These are phyloP conservation scores for Bipolaris zeicola DNA, from an alignment of 2,329 filamentous ascomycete genomes.

Conservation along the genomic window DNA sequence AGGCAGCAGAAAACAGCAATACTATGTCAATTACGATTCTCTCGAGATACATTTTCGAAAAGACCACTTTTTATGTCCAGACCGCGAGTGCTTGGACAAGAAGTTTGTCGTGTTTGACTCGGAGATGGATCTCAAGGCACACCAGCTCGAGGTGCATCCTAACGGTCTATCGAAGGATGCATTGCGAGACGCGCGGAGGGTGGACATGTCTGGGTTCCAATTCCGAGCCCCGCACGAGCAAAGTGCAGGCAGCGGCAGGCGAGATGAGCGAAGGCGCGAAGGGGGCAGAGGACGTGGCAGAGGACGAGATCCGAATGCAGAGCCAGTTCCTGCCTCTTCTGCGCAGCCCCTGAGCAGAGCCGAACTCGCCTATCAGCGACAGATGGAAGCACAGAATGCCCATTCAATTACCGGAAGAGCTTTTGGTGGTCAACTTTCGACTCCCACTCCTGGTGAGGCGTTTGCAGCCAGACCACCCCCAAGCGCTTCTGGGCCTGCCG, in stretches of 20 bases:
- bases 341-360: constrained; percentile 82
- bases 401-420: constrained; percentile 79
- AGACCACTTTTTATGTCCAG: constrained; percentile 84
- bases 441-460: constrained; percentile 50
- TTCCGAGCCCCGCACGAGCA: constrained; percentile 73
- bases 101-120: constrained; percentile 97
- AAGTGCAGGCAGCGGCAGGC: constrained; percentile 50
- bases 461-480: constrained; percentile 56
- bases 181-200: constrained; percentile 78
- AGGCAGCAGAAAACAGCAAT: constrained; percentile 73
- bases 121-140: constrained; percentile 92
- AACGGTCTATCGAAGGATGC: constrained; percentile 81
- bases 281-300: constrained; percentile 63
- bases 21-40: constrained; percentile 86
- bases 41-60: constrained; percentile 85
- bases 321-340: constrained; percentile 75
- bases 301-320: constrained; percentile 85
- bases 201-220: constrained; percentile 88
- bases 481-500: constrained; percentile 43
- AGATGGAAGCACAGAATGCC: constrained; percentile 87
- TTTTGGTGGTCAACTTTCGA: constrained; percentile 84
- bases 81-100: constrained; percentile 90
- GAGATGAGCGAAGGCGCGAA: constrained; percentile 45
- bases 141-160: constrained; percentile 84
- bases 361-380: constrained; percentile 88